Conservation (phyloP, 495 filamentous ascomycete species). For the Talaromyces ruber region DNA sequence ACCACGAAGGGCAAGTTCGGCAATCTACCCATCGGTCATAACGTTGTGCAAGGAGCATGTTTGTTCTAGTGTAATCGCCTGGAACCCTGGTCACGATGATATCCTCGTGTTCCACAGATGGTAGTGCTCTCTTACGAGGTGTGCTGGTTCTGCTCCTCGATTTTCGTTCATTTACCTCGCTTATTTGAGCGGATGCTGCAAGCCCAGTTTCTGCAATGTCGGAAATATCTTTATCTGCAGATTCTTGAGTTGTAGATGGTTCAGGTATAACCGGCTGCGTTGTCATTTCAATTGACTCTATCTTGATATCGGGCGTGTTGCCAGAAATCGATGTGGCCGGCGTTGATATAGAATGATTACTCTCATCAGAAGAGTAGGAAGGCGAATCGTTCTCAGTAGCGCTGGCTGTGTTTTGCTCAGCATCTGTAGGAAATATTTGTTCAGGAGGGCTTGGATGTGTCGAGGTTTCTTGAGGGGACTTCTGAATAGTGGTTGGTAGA, state of each 20-base stretch:
- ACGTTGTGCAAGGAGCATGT: conserved; percentile 59
- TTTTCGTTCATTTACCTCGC: not conserved
- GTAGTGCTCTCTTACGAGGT: conserved; percentile 10
- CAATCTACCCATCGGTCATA: conserved; percentile 82
- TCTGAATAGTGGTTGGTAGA: not conserved
- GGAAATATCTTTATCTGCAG: not conserved
- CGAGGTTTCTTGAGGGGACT: not conserved
- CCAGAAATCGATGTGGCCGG: conserved; percentile 30
- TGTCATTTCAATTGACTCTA: conserved; percentile 12
- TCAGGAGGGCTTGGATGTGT: not conserved
- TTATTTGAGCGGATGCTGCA: not conserved
- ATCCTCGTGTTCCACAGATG: conserved; percentile 35
- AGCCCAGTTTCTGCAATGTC: not conserved
- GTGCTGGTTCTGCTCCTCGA: not conserved
- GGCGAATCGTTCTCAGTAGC: conserved; percentile 23
- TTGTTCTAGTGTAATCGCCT: conserved; percentile 72
- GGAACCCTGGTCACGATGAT: conserved; percentile 42
- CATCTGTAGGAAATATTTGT: conserved; percentile 10
- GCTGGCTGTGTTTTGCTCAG: not conserved
- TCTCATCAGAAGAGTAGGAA: conserved; percentile 19
- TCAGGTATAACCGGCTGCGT: not conserved
- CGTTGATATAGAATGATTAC: conserved; percentile 31
- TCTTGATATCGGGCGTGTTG: conserved; percentile 15
- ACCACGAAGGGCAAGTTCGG: conserved; percentile 67
- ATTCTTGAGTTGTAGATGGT: not conserved